Conservation (phyloP, 108 stramenopile genomes). For the Bacterosira constricta region DNA sequence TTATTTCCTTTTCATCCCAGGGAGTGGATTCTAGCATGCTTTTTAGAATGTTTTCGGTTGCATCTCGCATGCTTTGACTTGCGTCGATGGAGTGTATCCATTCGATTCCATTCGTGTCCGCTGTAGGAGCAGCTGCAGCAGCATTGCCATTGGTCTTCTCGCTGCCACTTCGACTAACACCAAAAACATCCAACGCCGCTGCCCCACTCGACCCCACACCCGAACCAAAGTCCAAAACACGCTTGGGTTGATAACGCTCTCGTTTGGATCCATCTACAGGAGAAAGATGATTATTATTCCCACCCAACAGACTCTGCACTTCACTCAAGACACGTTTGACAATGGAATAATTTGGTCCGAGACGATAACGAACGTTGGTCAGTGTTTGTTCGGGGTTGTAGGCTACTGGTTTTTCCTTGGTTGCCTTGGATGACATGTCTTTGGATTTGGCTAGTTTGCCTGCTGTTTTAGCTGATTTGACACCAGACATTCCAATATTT, state of each 20-base stretch:
- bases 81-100: conserved; percentile 89
- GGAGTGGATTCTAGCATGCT: conserved; percentile 43
- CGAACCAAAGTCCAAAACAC: conserved; percentile 76
- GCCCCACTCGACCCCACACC: conserved; percentile 77
- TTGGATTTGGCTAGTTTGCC: conserved; percentile 5
- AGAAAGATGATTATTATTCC: background rate
- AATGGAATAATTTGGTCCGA: conserved; percentile 72
- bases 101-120: conserved; percentile 47
- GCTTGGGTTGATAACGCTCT: conserved; percentile 43
- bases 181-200: conserved; percentile 73
- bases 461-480: background rate
- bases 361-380: conserved; percentile 59
- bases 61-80: conserved; percentile 72
- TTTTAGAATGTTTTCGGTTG: conserved; percentile 57
- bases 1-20: conserved; percentile 37
- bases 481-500: no score
- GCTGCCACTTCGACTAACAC: conserved; percentile 12
- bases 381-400: conserved; percentile 77
- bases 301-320: conserved; percentile 60
- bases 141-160: background rate
- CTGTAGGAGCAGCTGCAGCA: background rate
- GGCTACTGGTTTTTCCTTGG: conserved; percentile 45
- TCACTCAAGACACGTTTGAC: conserved; percentile 67
- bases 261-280: background rate
- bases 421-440: background rate